phyloP scores from a whole-genome alignment of 768 basidiomycete species.

The Mycena floridula region DNA sequence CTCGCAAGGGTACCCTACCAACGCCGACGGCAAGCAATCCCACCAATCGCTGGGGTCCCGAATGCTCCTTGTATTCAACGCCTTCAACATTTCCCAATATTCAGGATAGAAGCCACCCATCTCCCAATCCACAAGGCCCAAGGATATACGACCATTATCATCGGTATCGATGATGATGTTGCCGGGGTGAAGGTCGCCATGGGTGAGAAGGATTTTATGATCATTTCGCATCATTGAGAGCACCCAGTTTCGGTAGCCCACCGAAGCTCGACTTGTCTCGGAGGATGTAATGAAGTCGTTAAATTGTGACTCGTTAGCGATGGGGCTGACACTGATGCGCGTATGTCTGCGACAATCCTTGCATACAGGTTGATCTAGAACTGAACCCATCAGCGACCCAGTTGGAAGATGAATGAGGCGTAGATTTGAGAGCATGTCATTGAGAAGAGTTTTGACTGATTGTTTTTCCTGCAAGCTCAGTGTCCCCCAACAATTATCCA shows the following conservation, averaged over 20 bases:
- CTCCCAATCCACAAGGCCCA: slow-evolving; percentile 26
- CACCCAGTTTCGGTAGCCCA: background rate
- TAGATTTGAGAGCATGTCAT: background rate
- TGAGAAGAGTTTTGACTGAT: background rate
- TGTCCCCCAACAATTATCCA: background rate
- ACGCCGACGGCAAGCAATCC: background rate
- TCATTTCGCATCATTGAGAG: slow-evolving; percentile 5
- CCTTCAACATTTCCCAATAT: slow-evolving; percentile 25
- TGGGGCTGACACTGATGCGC: slow-evolving; percentile 1
- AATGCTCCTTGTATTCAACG: slow-evolving; percentile 4
- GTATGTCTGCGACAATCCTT: slow-evolving; percentile 1
- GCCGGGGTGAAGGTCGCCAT: slow-evolving; percentile 31
- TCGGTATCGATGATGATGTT: slow-evolving; percentile 26
- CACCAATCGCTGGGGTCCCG: slow-evolving; percentile 1
- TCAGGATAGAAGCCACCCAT: slow-evolving; percentile 21
- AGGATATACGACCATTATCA: slow-evolving; percentile 11
- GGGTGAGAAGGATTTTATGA: slow-evolving; percentile 20
- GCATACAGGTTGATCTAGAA: background rate
- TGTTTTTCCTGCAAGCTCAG: background rate
- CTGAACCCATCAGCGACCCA: background rate
- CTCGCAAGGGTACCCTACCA: no score
- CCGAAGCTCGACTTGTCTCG: background rate
- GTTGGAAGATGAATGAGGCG: background rate
- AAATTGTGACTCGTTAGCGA: slow-evolving; percentile 6
- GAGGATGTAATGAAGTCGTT: slow-evolving; percentile 6